Percentiles rank a stretch among this genome's conserved stretches.
phyloP scores from a whole-genome alignment of 768 basidiomycete genomes.

The Russula olivacea region DNA sequence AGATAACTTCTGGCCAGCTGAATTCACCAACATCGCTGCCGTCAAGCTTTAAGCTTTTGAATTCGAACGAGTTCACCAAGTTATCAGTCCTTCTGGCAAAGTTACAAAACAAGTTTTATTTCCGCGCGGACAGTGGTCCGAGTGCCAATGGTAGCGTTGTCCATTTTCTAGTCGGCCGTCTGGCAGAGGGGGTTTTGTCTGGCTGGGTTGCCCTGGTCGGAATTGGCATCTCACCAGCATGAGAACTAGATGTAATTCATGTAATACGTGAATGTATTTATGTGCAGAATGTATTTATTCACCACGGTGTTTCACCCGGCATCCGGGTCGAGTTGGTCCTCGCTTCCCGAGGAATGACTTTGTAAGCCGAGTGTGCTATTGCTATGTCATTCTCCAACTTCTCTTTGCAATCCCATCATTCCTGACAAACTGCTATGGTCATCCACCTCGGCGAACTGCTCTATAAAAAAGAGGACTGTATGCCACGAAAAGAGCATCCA shows the following conservation, averaged over 20 bases:
- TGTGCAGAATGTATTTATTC: no score
- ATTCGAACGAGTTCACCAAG: slow-evolving; percentile 17
- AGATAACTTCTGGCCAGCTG: slow-evolving; percentile 19
- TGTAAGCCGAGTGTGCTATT: no score
- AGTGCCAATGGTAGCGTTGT: slow-evolving; percentile 3
- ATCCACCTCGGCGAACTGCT: not conserved
- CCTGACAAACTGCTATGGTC: no score
- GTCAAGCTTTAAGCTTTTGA: slow-evolving; percentile 8
- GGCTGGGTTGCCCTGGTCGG: slow-evolving; percentile 25
- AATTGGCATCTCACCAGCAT: slow-evolving; percentile 17
- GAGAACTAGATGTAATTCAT: no score
- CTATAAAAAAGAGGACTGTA: not conserved
- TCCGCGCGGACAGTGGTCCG: not conserved
- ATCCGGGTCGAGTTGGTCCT: no score
- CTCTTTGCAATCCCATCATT: not conserved
- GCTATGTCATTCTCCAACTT: not conserved
- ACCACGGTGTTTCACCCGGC: no score
- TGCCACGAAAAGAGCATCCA: not conserved
- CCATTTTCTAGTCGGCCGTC: slow-evolving; percentile 23
- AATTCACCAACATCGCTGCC: slow-evolving; percentile 21
- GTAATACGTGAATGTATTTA: no score
- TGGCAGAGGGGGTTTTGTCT: slow-evolving; percentile 15
- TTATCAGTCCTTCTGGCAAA: slow-evolving; percentile 20
- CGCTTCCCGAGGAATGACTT: no score
- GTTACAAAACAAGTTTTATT: slow-evolving; percentile 20